phyloP scores from a whole-genome alignment of 768 basidiomycete species.

The Piloderma croceum region DNA sequence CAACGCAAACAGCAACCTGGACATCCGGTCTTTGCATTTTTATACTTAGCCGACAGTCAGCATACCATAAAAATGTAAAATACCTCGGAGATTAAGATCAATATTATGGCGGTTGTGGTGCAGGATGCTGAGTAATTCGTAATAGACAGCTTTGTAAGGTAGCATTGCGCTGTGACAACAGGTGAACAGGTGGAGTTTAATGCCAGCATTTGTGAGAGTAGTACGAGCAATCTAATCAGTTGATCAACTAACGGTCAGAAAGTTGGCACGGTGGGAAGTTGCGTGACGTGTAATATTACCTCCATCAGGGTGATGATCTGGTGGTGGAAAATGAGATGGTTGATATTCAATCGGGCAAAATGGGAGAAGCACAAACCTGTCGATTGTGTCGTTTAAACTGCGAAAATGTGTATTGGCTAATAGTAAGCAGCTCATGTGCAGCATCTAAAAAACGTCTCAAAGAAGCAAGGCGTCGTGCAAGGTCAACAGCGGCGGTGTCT shows the following conservation, averaged over 20 bases:
- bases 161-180: slow-evolving; percentile 23
- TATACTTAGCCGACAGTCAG: slow-evolving; percentile 5
- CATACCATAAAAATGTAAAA: slow-evolving; percentile 1
- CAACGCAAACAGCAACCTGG: slow-evolving; percentile 29
- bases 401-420: slow-evolving; percentile 13
- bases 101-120: slow-evolving; percentile 20
- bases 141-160: slow-evolving; percentile 32
- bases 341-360: slow-evolving; percentile 5
- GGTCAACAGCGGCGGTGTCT: slow-evolving; percentile 24
- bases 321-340: neutral
- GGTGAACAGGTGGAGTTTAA: slow-evolving; percentile 31
- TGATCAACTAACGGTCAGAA: slow-evolving; percentile 1
- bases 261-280: neutral
- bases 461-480: slow-evolving; percentile 25
- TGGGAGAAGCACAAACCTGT: slow-evolving; percentile 18
- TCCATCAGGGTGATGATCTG: slow-evolving; percentile 32
- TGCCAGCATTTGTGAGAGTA: slow-evolving; percentile 25
- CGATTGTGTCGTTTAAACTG: slow-evolving; percentile 20
- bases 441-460: slow-evolving; percentile 25
- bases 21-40: slow-evolving; percentile 31
- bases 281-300: slow-evolving; percentile 17
- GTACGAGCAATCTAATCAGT: slow-evolving; percentile 28
- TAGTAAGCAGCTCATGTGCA: slow-evolving; percentile 19
- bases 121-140: slow-evolving; percentile 27
- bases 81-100: slow-evolving; percentile 22